These are phyloP conservation scores for Triticum monococcum DNA, from an alignment of 176 grass and related monocot species.

Conservation along the genomic window DNA sequence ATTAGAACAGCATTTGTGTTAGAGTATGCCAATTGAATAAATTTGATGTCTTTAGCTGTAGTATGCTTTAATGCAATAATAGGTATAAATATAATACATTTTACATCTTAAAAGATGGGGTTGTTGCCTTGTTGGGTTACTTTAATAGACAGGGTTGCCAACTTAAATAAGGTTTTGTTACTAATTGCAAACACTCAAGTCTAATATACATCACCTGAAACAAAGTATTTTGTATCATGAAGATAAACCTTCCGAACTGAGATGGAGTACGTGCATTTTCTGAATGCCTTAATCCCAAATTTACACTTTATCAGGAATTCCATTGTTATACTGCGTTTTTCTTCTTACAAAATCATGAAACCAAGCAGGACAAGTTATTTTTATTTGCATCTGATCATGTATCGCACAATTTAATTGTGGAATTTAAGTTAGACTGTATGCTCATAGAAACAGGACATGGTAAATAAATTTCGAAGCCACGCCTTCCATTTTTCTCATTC, in stretches of 20 bases:
- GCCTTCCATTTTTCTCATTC: neutral
- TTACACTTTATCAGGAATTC: neutral
- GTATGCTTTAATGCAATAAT: neutral
- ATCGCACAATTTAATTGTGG: neutral
- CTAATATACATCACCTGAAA: neutral
- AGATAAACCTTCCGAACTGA: constrained; percentile 1
- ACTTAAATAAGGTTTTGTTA: neutral
- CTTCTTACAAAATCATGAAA: neutral
- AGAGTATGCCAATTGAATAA: neutral
- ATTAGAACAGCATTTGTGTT: neutral
- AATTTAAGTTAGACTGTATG: neutral
- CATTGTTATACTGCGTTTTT: neutral
- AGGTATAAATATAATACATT: neutral
- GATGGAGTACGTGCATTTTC: neutral
- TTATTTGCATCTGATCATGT: neutral
- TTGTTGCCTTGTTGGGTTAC: neutral
- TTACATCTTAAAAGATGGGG: neutral
- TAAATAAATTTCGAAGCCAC: neutral
- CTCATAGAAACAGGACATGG: neutral
- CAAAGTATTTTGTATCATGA: neutral
- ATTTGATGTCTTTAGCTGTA: neutral
- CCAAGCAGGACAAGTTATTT: neutral
- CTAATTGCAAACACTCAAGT: neutral
- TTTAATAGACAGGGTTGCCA: neutral
- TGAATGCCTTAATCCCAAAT: neutral